Conservation (phyloP, 441 rosid species). For the Pelargonium citronellum region DNA sequence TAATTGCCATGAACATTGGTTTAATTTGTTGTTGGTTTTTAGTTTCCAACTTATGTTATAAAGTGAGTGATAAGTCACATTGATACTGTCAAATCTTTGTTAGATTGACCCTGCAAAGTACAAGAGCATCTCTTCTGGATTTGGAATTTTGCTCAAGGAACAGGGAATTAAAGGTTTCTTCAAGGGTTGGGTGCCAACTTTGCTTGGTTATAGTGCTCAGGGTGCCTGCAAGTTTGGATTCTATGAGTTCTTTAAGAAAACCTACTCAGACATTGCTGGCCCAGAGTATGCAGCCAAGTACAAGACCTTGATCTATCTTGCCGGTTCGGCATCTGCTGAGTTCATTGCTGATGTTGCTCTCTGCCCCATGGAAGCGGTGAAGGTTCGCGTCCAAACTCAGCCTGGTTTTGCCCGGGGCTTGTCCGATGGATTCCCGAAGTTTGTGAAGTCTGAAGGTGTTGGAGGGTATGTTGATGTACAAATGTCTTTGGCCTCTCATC, state of each 20-base stretch:
- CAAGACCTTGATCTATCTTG: conserved; percentile 95
- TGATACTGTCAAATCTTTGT: conserved; percentile 17
- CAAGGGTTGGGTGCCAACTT: conserved; percentile 98
- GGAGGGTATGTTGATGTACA: conserved; percentile 47
- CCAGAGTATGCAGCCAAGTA: conserved; percentile 81
- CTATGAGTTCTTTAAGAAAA: conserved; percentile 93
- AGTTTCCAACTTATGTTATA: too few species aligned
- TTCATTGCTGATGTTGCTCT: conserved; percentile 98
- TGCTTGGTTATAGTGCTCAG: conserved; percentile 96
- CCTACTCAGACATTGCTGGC: conserved; percentile 86
- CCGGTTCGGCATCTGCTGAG: conserved; percentile 99
- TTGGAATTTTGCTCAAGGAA: conserved; percentile 79
- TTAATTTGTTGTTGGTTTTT: background rate
- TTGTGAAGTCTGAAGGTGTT: conserved; percentile 81
- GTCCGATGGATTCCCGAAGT: conserved; percentile 90
- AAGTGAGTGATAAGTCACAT: too few species aligned
- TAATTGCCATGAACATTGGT: background rate
- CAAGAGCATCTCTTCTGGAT: conserved; percentile 92
- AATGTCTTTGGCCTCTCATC: background rate
- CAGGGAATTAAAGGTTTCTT: conserved; percentile 87
- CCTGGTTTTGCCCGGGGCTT: conserved; percentile 98
- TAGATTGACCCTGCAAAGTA: conserved; percentile 95
- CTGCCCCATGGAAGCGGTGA: conserved; percentile 97
- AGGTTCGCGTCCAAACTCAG: conserved; percentile 98
- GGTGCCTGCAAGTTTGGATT: conserved; percentile 99